Base-by-base conservation (phyloP, 2,329 filamentous ascomycete genomes). In the Fusarium sp. region DNA sequence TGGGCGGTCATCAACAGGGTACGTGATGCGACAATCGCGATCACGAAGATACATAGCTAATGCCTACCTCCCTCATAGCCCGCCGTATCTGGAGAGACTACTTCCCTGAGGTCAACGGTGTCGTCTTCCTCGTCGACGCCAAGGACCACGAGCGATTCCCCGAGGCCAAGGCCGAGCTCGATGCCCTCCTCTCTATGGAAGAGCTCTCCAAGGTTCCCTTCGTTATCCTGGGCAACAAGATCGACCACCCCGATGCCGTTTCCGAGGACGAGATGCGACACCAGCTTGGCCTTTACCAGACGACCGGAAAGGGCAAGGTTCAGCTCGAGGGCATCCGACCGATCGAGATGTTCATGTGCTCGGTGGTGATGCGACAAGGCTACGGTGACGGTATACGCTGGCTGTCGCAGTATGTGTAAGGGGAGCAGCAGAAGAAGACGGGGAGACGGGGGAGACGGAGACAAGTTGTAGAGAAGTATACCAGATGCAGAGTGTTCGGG, bases 281-380 rank as follows among this genome's bases (percentile, higher is more conserved):
- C 80, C 92, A 95, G 81, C 87, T 99, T 63, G 96, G 96, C 69
- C 84, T 99, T 78, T 98, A 97, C 85, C 95, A 98, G 84, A 97
- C 95, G 60, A 97, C 94, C 66, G 95, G 95, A 77, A 97, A 98
- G 89, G 94, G 94, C 83, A 97, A 97, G 88, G 91, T 97, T 68
- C 93, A 92, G 70, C 87, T 96, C 73, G 95, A 97, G 86, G 94
- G 94, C 36, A 97, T 97, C 82, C 88, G 95, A 76, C 94, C 95
- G 27, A 95, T 99, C 78, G 96, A 99, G 88, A 90, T 98, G 70
- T 98, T 98, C 84, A 97, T 99, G 96, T 98, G 95, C 89, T 97
- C 94, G 77, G 95, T 98, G 74, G 95, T 98, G 69, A 97, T 98
- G 94, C 90, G 95, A 82, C 95, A 98, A 87, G 96, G 93, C 73